phyloP scores from a whole-genome alignment of 805 yeast species.

The Starmerella powellii region DNA sequence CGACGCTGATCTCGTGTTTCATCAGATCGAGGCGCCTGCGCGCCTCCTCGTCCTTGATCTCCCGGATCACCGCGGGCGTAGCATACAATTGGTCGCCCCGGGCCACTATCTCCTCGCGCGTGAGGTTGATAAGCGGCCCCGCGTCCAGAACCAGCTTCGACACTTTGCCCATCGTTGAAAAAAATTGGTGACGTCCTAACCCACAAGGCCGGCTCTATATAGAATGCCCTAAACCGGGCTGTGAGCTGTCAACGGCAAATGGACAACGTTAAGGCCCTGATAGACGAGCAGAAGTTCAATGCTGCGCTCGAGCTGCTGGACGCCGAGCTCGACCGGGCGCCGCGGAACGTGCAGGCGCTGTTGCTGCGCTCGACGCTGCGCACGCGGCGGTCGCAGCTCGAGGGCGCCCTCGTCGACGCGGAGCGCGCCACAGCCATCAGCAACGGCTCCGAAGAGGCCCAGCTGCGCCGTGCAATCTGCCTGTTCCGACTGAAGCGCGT shows the following conservation, averaged over 20 bases:
- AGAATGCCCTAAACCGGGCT: neutral
- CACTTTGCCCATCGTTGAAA: conserved; percentile 21
- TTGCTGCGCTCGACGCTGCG: conserved; percentile 19
- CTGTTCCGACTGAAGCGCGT: conserved; percentile 19
- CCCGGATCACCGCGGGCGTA: conserved; percentile 82
- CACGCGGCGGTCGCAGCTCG: conserved; percentile 14
- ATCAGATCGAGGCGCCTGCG: conserved; percentile 68
- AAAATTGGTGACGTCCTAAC: too few species aligned
- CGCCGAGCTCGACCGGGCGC: conserved; percentile 7
- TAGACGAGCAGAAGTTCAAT: conserved; percentile 9
- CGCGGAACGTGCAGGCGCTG: conserved; percentile 13
- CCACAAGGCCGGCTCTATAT: neutral
- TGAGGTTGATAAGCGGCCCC: conserved; percentile 81
- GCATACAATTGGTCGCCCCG: conserved; percentile 67
- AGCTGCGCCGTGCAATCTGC: conserved; percentile 29
- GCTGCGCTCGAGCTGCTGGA: conserved; percentile 11
- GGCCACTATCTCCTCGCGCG: conserved; percentile 58
- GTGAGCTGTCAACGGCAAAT: conserved; percentile 10
- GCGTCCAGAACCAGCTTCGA: conserved; percentile 75
- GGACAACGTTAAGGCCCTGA: conserved; percentile 5
- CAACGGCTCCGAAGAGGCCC: conserved; percentile 22
- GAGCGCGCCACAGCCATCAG: conserved; percentile 19
- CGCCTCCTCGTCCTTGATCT: conserved; percentile 76
- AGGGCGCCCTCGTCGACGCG: conserved; percentile 21
- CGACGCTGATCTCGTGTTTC: conserved; percentile 55